phyloP scores from a whole-genome alignment of 164 flowering plant species.

The grape (Vitis vinifera) region ASM3070453v1 NC_081810.1:7258001-7258500 shows the following conservation, averaged over 20 bases:
- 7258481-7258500: slow-evolving; percentile 58
- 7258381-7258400: slow-evolving; percentile 76
- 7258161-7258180: slow-evolving; percentile 75
- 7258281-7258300: slow-evolving; percentile 88
- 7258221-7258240: slow-evolving; percentile 75
- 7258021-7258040: slow-evolving; percentile 56
- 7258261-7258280: slow-evolving; percentile 95
- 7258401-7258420: slow-evolving; percentile 94
- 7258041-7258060: slow-evolving; percentile 74
- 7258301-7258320: slow-evolving; percentile 85
- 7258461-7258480: slow-evolving; percentile 69
- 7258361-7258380: slow-evolving; percentile 84
- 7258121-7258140: slow-evolving; percentile 87
- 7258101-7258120: slow-evolving; percentile 66
- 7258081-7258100: slow-evolving; percentile 47
- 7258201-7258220: slow-evolving; percentile 76
- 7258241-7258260: slow-evolving; percentile 88
- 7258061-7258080: slow-evolving; percentile 68
- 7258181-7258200: slow-evolving; percentile 60
- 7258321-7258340: slow-evolving; percentile 83
- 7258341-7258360: slow-evolving; percentile 84
- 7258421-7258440: slow-evolving; percentile 86
- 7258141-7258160: slow-evolving; percentile 41
- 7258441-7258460: slow-evolving; percentile 81
- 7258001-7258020: slow-evolving; percentile 38